phyloP scores from a whole-genome alignment of 805 yeast genomes.

The Hanseniaspora hatyaiensis region DNA sequence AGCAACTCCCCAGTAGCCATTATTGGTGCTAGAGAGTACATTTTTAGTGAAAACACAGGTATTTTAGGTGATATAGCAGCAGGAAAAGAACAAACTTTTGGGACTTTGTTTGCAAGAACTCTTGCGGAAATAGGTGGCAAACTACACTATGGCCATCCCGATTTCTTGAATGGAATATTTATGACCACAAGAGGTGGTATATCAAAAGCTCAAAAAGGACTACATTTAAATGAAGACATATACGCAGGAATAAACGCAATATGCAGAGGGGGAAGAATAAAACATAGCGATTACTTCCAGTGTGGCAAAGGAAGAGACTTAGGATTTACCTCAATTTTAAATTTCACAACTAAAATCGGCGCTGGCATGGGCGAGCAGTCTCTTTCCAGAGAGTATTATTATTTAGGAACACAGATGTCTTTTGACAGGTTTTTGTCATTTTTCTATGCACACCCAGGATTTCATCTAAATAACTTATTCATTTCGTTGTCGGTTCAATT shows the following conservation, averaged over 20 bases:
- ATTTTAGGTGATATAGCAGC: slow-evolving; percentile 93
- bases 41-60: slow-evolving; percentile 86
- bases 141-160: slow-evolving; percentile 93
- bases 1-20: slow-evolving; percentile 61
- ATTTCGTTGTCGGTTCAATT: slow-evolving; percentile 78
- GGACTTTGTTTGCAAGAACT: slow-evolving; percentile 87
- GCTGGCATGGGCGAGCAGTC: slow-evolving; percentile 98
- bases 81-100: slow-evolving; percentile 94
- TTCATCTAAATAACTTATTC: slow-evolving; percentile 81
- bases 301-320: slow-evolving; percentile 95
- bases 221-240: slow-evolving; percentile 88
- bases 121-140: slow-evolving; percentile 90
- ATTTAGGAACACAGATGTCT: slow-evolving; percentile 79
- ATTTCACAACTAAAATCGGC: slow-evolving; percentile 90
- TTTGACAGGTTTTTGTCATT: slow-evolving; percentile 82
- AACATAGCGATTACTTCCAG: slow-evolving; percentile 90
- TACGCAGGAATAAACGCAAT: slow-evolving; percentile 90
- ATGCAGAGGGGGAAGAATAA: slow-evolving; percentile 82
- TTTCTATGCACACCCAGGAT: slow-evolving; percentile 94
- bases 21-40: slow-evolving; percentile 88
- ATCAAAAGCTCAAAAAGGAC: slow-evolving; percentile 86
- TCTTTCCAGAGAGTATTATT: slow-evolving; percentile 81
- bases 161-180: slow-evolving; percentile 75
- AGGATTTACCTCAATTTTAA: slow-evolving; percentile 83
- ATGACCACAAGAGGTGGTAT: slow-evolving; percentile 95